Conservation (phyloP, 2,329 filamentous ascomycete species). For the Trichoderma atrobrunneum region DNA sequence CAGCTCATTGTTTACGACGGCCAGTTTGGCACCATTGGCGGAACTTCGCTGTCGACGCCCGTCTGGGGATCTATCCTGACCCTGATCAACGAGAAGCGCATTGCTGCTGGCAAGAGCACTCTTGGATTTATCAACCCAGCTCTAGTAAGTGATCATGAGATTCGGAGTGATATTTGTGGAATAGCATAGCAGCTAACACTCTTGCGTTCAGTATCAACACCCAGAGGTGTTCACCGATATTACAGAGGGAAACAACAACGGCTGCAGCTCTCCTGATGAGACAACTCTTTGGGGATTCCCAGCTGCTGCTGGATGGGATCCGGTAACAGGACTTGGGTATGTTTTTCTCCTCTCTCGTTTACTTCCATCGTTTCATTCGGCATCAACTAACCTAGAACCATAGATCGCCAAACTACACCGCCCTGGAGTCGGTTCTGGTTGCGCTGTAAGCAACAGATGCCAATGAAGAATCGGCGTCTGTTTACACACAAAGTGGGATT, state of each 20-base stretch:
- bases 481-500: not conserved
- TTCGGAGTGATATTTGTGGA: not conserved
- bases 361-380: not conserved
- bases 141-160: not conserved
- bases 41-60: conserved; percentile 42
- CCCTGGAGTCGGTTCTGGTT: not conserved
- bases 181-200: not conserved
- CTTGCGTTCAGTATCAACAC: not conserved
- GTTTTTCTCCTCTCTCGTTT: not conserved
- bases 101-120: conserved; percentile 24
- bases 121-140: not conserved
- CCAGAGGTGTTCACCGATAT: not conserved
- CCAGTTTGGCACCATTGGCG: conserved; percentile 42
- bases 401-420: not conserved
- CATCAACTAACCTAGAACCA: not conserved
- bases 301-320: conserved; percentile 7
- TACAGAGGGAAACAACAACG: not conserved
- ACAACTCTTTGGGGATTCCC: not conserved
- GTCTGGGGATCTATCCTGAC: conserved; percentile 31
- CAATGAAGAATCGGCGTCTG: not conserved
- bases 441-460: not conserved
- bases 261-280: not conserved
- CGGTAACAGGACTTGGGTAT: conserved; percentile 3
- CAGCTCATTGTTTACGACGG: conserved; percentile 44
- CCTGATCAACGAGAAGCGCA: conserved; percentile 27